Percentiles rank a stretch among this genome's conserved stretches.
phyloP scores from a whole-genome alignment of 441 rosid genomes.

The Bocquillonia castaneifolia region DNA sequence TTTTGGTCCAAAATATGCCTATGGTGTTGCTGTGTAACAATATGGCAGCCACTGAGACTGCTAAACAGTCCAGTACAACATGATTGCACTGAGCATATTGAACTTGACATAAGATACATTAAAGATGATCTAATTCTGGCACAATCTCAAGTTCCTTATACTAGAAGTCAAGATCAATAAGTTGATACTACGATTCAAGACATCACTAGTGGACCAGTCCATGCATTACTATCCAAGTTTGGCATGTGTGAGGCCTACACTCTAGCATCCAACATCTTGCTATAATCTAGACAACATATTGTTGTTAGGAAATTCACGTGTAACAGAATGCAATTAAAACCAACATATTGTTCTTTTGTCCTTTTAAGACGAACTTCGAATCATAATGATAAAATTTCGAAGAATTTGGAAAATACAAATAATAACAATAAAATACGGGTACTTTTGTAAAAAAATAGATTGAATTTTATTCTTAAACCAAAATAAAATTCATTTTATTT shows the following conservation, averaged over 20 bases:
- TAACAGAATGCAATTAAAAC: too few relatives aligned
- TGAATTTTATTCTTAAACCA: too few relatives aligned
- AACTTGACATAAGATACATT: neutral
- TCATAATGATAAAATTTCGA: neutral
- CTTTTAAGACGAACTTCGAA: neutral
- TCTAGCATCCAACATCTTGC: neutral
- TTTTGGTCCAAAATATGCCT: neutral
- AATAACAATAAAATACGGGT: too few relatives aligned
- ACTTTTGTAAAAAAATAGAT: too few relatives aligned
- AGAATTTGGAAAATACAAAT: neutral
- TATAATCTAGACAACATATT: constrained; percentile 1
- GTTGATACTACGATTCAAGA: neutral
- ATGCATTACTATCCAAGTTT: too few relatives aligned
- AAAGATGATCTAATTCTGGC: neutral
- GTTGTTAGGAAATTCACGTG: neutral
- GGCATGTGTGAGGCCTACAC: too few relatives aligned
- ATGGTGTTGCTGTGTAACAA: neutral
- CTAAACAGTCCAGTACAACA: neutral
- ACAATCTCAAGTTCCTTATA: neutral
- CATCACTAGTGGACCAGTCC: neutral
- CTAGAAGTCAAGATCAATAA: neutral
- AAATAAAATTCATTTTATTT: too few relatives aligned
- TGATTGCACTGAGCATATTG: neutral
- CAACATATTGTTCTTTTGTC: neutral
- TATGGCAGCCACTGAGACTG: neutral